Percentiles rank a stretch among this genome's conserved stretches.
Evolutionary conservation across 129 eudicot genomes (phyloP).

Genomic region (Tagetes erecta): DNA sequence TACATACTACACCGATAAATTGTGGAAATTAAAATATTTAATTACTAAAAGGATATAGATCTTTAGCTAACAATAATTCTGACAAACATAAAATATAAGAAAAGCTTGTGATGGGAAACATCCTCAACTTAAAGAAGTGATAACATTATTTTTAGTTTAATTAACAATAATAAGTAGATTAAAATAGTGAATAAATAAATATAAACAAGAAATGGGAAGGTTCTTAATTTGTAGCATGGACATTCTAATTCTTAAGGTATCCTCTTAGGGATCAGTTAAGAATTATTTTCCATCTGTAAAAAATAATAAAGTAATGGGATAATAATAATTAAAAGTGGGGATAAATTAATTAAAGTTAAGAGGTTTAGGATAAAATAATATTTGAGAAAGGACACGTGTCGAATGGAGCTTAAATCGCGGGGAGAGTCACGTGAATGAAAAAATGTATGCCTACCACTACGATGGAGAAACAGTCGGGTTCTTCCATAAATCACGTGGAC

Average conservation of each 20-base stretch:
- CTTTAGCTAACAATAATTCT: background rate
- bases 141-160: background rate
- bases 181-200: background rate
- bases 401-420: slow-evolving; percentile 32
- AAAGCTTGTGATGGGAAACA: slow-evolving; percentile 5
- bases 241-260: slow-evolving; percentile 43
- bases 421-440: slow-evolving; percentile 41
- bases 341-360: slow-evolving; percentile 14
- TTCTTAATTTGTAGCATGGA: slow-evolving; percentile 33
- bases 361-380: slow-evolving; percentile 23
- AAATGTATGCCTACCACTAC: slow-evolving; percentile 44
- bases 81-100: background rate
- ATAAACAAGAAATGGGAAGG: slow-evolving; percentile 26
- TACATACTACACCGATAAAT: background rate
- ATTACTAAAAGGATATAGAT: background rate
- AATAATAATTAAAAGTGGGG: background rate
- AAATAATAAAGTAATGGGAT: background rate
- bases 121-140: background rate
- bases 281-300: slow-evolving; percentile 38
- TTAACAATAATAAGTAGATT: background rate
- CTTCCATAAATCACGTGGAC: slow-evolving; percentile 39
- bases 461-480: slow-evolving; percentile 25
- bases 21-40: background rate
- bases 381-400: slow-evolving; percentile 29
- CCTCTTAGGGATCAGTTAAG: slow-evolving; percentile 48